phyloP scores from a whole-genome alignment of 768 basidiomycete genomes.

The Boletellus sp. region DNA sequence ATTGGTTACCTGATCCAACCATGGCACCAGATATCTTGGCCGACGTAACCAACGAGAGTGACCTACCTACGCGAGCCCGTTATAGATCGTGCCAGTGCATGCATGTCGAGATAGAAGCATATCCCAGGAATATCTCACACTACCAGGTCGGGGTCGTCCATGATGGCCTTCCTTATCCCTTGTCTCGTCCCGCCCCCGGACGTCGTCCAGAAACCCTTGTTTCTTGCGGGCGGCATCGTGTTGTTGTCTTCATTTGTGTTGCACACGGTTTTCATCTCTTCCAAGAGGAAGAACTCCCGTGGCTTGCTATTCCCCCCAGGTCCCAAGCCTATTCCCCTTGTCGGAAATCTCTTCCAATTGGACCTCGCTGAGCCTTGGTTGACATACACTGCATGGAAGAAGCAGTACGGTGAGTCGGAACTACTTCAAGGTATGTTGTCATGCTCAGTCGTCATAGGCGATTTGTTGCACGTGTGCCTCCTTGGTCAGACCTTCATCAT shows the following conservation, averaged over 20 bases:
- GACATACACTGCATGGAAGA: constrained; percentile 33
- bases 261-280: too few species aligned
- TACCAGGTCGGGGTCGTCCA: neutral
- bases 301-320: constrained; percentile 28
- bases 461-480: neutral
- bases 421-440: neutral
- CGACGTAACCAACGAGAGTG: too few species aligned
- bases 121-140: too few species aligned
- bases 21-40: too few species aligned
- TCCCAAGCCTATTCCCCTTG: constrained; percentile 27
- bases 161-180: neutral
- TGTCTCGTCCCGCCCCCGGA: too few species aligned
- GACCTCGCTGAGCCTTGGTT: constrained; percentile 32
- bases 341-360: constrained; percentile 28
- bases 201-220: neutral
- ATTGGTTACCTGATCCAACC: too few species aligned
- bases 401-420: constrained; percentile 27
- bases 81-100: too few species aligned
- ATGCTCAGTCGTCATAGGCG: neutral
- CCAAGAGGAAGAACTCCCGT: neutral
- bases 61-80: too few species aligned
- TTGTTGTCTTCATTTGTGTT: neutral
- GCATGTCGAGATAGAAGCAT: too few species aligned
- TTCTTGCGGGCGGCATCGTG: neutral
- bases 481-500: constrained; percentile 22